Evolutionary conservation across 2,329 filamentous ascomycete species (phyloP).

Genomic region (Apiospora arundinis): DNA sequence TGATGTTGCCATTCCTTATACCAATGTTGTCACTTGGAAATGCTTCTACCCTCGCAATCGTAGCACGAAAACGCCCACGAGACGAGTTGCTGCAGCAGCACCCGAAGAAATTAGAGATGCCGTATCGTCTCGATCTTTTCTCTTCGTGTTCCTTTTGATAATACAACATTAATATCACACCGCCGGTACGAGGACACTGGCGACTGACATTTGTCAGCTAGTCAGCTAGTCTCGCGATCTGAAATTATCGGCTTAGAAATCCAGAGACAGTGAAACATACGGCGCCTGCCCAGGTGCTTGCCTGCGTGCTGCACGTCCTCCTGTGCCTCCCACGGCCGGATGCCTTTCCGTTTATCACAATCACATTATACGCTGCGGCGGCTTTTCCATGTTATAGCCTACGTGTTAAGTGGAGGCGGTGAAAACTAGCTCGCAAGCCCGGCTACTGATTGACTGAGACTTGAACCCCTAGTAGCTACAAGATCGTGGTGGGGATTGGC

Average conservation of each 20-base stretch:
- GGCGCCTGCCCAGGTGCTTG: background rate
- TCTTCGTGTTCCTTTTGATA: background rate
- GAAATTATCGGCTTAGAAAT: background rate
- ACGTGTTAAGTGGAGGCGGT: conserved; percentile 18
- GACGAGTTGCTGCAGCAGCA: background rate
- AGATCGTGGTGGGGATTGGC: conserved; percentile 14
- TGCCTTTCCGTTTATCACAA: background rate
- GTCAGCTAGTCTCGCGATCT: background rate
- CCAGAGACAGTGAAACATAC: background rate
- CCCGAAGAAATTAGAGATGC: background rate
- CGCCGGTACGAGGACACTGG: background rate
- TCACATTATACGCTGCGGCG: background rate
- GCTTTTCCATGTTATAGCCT: background rate
- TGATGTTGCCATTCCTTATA: conserved; percentile 4
- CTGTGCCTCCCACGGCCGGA: background rate
- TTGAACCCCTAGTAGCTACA: background rate
- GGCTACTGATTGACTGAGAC: background rate
- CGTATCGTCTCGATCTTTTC: background rate
- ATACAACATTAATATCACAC: background rate
- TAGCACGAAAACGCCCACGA: background rate
- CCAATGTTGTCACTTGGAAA: background rate
- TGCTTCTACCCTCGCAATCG: background rate
- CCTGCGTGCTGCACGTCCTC: background rate
- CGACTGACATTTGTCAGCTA: background rate
- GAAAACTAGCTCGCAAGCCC: background rate